Conservation (phyloP, 345 rosid species). For the Populus pruinosa region DNA sequence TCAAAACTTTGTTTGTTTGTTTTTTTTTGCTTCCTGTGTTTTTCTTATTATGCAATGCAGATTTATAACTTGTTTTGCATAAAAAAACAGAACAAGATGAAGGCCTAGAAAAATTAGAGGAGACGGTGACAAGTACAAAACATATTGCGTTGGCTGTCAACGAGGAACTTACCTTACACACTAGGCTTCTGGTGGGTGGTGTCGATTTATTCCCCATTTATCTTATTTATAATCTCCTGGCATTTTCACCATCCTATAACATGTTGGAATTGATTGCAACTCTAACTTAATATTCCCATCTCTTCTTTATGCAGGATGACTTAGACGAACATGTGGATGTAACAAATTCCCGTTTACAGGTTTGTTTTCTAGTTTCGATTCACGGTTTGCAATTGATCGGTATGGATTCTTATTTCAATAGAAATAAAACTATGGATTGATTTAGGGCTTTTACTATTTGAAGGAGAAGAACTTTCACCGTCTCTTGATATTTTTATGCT, state of each 20-base stretch:
- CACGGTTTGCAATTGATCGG: too few relatives aligned
- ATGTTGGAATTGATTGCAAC: background rate
- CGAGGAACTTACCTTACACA: conserved; percentile 82
- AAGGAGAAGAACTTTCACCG: background rate
- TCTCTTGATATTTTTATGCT: background rate
- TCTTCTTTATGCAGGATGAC: conserved; percentile 60
- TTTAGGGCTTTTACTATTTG: background rate
- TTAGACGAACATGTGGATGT: conserved; percentile 88
- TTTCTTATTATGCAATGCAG: background rate
- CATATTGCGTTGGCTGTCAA: conserved; percentile 87
- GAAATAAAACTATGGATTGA: background rate
- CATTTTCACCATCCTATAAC: background rate
- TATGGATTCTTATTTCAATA: background rate
- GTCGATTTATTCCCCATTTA: background rate
- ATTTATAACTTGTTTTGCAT: background rate
- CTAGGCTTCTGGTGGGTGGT: conserved; percentile 72
- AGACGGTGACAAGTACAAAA: conserved; percentile 77
- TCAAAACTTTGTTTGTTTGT: background rate
- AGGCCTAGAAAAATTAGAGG: conserved; percentile 90
- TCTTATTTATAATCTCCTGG: background rate
- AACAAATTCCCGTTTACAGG: conserved; percentile 83
- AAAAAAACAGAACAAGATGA: conserved; percentile 88
- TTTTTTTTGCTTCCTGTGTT: background rate
- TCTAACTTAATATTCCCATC: conserved; percentile 1
- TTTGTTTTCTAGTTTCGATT: conserved; percentile 9